Evolutionary conservation across 352 stramenopile genomes (phyloP), one percentile per base, ranked within the genome.

Genomic region (Globisporangium spiculum): DNA sequence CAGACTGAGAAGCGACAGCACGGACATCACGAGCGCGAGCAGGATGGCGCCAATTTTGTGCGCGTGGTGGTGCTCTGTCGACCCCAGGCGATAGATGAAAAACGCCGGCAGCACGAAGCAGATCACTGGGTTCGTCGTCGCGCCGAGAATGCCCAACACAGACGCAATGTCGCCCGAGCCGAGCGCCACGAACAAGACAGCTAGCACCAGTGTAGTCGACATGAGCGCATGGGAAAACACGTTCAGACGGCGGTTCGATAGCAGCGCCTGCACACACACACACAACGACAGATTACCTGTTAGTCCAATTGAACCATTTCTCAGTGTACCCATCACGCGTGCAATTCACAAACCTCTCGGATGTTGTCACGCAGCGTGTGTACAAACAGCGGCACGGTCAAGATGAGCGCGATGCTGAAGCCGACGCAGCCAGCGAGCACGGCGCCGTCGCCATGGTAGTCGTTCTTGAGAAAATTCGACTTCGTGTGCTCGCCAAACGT

Each of bases 381-480:
- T 14, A 97, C 74, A 56, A 96, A 97, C 3, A 97, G 75, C 58
- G 89, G 88, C 12, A 94, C 87, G 0, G 88, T 93, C 52, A 97
- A 71, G 38, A 96, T 90, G 27, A 97, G 74, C 32, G 86, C 88
- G 67, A 94, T 73, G 59, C 85, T 90, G 72, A 96, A 94, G 54
- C 89, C 89, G 44, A 95, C 74, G 67, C 75, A 87, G 10, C 88
- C 89, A 2, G 79, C 69, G 46, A 93, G 69, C 27, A 94, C 82
- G 24, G 86, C 86, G 22, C 74, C 79, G 62, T 95, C 84, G 14
- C 81, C 65, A 58, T 84, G 85, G 74, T 95, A 97, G 70, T 97
- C 80, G 66, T 97, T 97, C 67, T 90, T 87, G 60, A 97, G 75
- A 46, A 97, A 97, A 56, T 97, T 97, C 48, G 88, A 92, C 38